phyloP scores from a whole-genome alignment of 2,329 filamentous ascomycete species.

The Penicillium thymicola region DNA sequence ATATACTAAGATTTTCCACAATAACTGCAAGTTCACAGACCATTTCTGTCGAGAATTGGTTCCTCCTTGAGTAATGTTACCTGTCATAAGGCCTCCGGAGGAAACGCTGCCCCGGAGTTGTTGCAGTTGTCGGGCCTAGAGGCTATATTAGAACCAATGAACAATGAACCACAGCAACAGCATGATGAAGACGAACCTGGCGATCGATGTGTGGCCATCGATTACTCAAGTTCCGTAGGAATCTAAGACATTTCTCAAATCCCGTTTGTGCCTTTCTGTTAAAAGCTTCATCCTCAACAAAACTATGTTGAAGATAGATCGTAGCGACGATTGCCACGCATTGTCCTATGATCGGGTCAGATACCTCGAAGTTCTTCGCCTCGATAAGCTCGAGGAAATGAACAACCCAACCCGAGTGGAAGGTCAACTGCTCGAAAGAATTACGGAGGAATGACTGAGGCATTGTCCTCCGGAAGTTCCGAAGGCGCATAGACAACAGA shows the following conservation, averaged over 20 bases:
- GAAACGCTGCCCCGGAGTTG: constrained; percentile 36
- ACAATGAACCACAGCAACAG: not conserved
- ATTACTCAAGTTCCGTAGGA: constrained; percentile 31
- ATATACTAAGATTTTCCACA: constrained; percentile 40
- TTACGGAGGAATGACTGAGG: constrained; percentile 52
- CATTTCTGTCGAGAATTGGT: constrained; percentile 17
- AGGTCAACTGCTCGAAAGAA: constrained; percentile 47
- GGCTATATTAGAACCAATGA: not conserved
- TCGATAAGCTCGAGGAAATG: constrained; percentile 46
- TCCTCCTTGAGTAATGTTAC: not conserved
- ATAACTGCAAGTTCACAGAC: constrained; percentile 36
- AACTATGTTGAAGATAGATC: constrained; percentile 51
- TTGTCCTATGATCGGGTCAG: constrained; percentile 45
- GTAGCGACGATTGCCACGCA: constrained; percentile 50
- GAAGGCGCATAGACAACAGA: constrained; percentile 46
- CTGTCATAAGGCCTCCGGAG: constrained; percentile 13
- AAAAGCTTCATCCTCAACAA: constrained; percentile 36
- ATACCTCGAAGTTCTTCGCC: constrained; percentile 42
- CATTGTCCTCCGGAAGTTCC: constrained; percentile 48
- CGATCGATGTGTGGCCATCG: constrained; percentile 38
- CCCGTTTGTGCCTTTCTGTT: constrained; percentile 36
- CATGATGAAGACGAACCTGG: constrained; percentile 7
- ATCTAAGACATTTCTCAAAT: constrained; percentile 42
- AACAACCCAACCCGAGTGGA: constrained; percentile 49
- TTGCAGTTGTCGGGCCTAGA: constrained; percentile 23